Base-by-base conservation (phyloP, 2,329 filamentous ascomycete species). In the Juglanconis sp. region DNA sequence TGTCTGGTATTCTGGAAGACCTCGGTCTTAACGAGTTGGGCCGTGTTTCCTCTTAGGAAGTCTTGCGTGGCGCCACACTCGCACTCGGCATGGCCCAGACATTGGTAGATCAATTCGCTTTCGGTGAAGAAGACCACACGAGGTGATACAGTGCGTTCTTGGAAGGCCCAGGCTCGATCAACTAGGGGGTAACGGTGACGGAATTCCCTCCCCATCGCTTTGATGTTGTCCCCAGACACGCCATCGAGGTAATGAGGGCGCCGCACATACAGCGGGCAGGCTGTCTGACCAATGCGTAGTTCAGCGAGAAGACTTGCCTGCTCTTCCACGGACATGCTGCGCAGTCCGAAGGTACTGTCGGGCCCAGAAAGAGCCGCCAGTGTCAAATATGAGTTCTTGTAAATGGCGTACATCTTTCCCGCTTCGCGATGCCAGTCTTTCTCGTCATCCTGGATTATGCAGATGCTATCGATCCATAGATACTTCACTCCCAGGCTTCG, bases 381-480 rank as follows among this genome's bases (percentile, higher is more conserved):
- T 4, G 3, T 36, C 3, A 65, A n/a, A 1, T 54, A 53, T 15
- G 58, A 57, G 1, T 35, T 55, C 5, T 46, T 54, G 49, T 63
- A 69, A 40, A 69, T 61, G 34, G 47, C 49, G 15, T 54, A 65
- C 66, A 69, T 68, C 10, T 34, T 35, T 4, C 48, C 34, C 9
- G 64, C 57, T 55, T 69, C 64, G 9, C 42, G 34, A n/a, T 35
- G 30, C 64, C 66, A 67, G 17, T 69, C 68, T 3, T 49, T 47
- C 6, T 38, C 6, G 17, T 56, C 60, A 56, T 69, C 67, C 53
- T 70, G 68, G 1, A 70, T 48, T 2, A 70, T 69, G 49, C 66
- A 69, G 4, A 69, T 49, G 17, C 65, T 63, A 48, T 69, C 68
- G 8, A 70, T 64, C 68, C 68, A 70, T 13, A 69, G 53, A 46